Evolutionary conservation across 1,284 basidiomycete genomes (phyloP).

Genomic region (Melampsora americana): DNA sequence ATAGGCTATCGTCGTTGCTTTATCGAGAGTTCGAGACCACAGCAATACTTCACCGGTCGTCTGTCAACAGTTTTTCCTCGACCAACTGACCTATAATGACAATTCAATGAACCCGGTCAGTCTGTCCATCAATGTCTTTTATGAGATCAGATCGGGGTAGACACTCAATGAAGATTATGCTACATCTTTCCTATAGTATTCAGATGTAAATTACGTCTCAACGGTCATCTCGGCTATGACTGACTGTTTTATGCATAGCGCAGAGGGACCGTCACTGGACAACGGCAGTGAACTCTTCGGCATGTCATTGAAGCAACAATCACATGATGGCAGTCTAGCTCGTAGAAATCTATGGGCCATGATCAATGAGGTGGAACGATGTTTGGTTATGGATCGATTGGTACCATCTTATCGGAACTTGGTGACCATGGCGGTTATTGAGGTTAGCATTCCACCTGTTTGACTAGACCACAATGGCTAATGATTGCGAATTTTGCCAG

Average conservation of each 20-base stretch:
- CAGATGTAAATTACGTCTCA: constrained; percentile 34
- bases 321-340: constrained; percentile 54
- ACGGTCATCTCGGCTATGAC: constrained; percentile 26
- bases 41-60: constrained; percentile 75
- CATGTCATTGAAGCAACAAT: constrained; percentile 22
- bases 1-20: constrained; percentile 72
- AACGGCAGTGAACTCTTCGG: constrained; percentile 51
- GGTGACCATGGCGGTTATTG: constrained; percentile 81
- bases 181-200: constrained; percentile 27
- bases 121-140: too few relatives aligned
- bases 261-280: constrained; percentile 17
- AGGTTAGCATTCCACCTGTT: constrained; percentile 60
- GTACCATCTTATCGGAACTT: constrained; percentile 94
- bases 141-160: too few relatives aligned
- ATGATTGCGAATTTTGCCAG: constrained; percentile 55
- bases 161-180: constrained; percentile 48
- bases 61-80: constrained; percentile 84
- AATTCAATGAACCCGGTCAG: constrained; percentile 83
- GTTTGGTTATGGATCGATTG: constrained; percentile 87
- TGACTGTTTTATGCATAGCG: constrained; percentile 22
- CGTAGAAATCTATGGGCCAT: constrained; percentile 68
- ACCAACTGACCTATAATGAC: constrained; percentile 87
- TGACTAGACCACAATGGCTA: too few relatives aligned
- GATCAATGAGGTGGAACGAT: constrained; percentile 76
- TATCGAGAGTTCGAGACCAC: constrained; percentile 78